Conservation (phyloP, 2,329 filamentous ascomycete genomes). For the Fusarium caatingaense region DNA sequence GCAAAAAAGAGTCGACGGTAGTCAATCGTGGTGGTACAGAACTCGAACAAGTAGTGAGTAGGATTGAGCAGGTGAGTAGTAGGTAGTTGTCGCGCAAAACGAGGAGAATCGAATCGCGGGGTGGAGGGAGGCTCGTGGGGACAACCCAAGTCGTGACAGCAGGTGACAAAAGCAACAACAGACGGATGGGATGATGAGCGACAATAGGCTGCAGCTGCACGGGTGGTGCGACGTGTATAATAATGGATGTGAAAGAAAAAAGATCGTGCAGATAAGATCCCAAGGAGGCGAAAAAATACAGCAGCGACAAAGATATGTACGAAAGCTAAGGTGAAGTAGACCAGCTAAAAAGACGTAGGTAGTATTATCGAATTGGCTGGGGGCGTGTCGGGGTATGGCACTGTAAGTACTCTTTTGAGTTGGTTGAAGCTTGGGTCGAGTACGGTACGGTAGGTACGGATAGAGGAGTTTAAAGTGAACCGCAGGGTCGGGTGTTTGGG, state of each 20-base stretch:
- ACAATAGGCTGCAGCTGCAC: constrained; percentile 4
- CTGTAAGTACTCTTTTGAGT: constrained; percentile 13
- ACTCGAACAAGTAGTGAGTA: constrained; percentile 13
- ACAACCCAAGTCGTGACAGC: constrained; percentile 24
- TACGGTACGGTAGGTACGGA: constrained; percentile 10
- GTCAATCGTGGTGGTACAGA: constrained; percentile 12
- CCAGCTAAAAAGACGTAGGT: constrained; percentile 29
- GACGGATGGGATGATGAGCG: constrained; percentile 11
- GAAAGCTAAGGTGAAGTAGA: constrained; percentile 23
- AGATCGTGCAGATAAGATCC: constrained; percentile 11
- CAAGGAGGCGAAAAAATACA: constrained; percentile 14
- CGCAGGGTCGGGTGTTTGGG: constrained; percentile 41
- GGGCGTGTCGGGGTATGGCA: constrained; percentile 33
- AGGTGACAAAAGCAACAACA: constrained; percentile 38
- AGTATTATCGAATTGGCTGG: constrained; percentile 28
- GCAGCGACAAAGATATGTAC: constrained; percentile 25
- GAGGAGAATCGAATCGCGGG: constrained; percentile 39
- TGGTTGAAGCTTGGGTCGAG: constrained; percentile 15
- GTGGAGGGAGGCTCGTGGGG: constrained; percentile 38
- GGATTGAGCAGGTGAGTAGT: constrained; percentile 4
- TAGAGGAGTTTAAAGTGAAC: constrained; percentile 44
- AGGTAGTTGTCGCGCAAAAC: constrained; percentile 25
- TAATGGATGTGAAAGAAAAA: neutral
- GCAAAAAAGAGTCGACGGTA: constrained; percentile 22
- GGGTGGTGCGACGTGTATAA: constrained; percentile 10